Evolutionary conservation across 176 grass and related monocot genomes (phyloP).

Genomic region (Eleusine indica): DNA sequence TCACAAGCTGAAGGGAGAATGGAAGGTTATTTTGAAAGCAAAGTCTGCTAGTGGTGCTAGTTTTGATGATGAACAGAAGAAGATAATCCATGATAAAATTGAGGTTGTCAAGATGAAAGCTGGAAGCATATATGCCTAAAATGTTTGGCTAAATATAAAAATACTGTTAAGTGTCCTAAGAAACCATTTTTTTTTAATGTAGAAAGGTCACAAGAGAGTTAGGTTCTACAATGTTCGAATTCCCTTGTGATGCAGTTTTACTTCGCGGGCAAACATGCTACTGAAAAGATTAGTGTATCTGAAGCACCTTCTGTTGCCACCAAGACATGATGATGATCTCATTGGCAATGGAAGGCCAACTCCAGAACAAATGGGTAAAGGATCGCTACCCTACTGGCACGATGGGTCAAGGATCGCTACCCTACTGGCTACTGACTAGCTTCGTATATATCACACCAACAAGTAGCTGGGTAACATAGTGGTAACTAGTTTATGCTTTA

Average conservation of each 20-base stretch:
- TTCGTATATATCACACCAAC: not conserved
- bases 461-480: not conserved
- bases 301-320: not conserved
- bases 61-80: not conserved
- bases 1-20: conserved; percentile 8
- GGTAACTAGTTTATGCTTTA: not conserved
- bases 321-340: not conserved
- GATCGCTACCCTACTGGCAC: not conserved
- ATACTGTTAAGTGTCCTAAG: not conserved
- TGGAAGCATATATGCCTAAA: not conserved
- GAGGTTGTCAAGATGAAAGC: conserved; percentile 2
- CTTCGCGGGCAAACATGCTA: not conserved
- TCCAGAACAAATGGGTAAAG: not conserved
- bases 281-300: not conserved
- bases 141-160: not conserved
- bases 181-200: not conserved
- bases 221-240: conserved; percentile 1
- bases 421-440: not conserved
- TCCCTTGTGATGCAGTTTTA: not conserved
- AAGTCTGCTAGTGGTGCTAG: not conserved
- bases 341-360: not conserved
- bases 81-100: not conserved
- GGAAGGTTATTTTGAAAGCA: not conserved
- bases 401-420: not conserved
- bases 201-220: not conserved